Conservation (phyloP, 2,329 filamentous ascomycete species). For the Aspergillus floridensis region DNA sequence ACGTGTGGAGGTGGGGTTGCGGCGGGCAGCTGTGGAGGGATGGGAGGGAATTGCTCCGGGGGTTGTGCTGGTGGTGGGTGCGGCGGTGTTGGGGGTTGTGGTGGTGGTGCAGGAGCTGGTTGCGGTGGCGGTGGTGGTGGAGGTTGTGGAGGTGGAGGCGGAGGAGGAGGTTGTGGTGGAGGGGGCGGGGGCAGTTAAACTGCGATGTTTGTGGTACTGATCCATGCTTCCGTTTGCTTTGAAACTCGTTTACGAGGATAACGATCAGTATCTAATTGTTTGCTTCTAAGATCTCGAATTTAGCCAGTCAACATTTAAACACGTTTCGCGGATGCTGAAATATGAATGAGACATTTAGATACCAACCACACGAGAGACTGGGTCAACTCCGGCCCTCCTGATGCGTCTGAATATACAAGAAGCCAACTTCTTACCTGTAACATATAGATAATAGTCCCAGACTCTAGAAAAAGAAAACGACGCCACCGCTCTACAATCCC, state of each 20-base stretch:
- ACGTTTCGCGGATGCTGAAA: too few species aligned
- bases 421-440: too few species aligned
- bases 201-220: too few species aligned
- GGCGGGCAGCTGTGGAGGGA: constrained; percentile 42
- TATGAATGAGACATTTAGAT: too few species aligned
- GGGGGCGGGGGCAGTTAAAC: not conserved
- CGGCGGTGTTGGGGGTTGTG: constrained; percentile 40
- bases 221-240: too few species aligned
- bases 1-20: constrained; percentile 45
- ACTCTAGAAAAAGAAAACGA: not conserved
- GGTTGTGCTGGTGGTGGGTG: constrained; percentile 42
- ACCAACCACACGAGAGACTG: too few species aligned
- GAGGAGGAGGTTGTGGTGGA: constrained; percentile 12
- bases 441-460: not conserved
- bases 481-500: not conserved
- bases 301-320: not conserved
- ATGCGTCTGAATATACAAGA: too few species aligned
- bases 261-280: too few species aligned
- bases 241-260: too few species aligned
- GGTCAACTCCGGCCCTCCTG: too few species aligned
- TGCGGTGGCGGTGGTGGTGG: constrained; percentile 45
- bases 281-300: too few species aligned
- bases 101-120: constrained; percentile 44
- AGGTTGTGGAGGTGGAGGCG: not conserved
- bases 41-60: constrained; percentile 31